These are phyloP conservation scores for Candida alai DNA, from an alignment of 805 yeast genomes.

Conservation along the genomic window DNA sequence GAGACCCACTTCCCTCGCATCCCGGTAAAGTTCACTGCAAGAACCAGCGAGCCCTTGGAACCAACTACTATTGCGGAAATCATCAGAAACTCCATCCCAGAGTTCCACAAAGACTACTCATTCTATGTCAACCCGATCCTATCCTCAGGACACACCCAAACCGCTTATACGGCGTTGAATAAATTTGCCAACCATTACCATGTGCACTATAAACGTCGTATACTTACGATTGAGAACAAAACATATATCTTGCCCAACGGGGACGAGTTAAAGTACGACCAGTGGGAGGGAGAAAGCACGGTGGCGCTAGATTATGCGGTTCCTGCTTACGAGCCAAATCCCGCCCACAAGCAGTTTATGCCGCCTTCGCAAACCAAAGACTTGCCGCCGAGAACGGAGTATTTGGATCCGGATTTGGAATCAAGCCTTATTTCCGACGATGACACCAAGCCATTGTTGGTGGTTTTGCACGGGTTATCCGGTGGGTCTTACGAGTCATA, in stretches of 20 bases:
- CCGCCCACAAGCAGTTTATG: constrained; percentile 23
- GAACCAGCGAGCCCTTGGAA: constrained; percentile 6
- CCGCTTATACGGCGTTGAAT: constrained; percentile 44
- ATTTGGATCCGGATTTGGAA: constrained; percentile 46
- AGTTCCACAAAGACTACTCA: constrained; percentile 33
- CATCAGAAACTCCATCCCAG: constrained; percentile 36
- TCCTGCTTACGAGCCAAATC: constrained; percentile 12
- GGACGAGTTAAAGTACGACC: constrained; percentile 32
- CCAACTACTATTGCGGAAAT: constrained; percentile 27
- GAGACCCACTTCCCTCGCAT: constrained; percentile 20
- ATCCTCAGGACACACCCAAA: constrained; percentile 47
- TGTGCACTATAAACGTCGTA: constrained; percentile 43
- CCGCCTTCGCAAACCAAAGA: constrained; percentile 50
- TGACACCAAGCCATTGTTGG: constrained; percentile 51
- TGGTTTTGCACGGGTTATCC: constrained; percentile 68
- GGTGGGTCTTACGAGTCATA: constrained; percentile 81
- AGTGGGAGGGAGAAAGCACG: constrained; percentile 42
- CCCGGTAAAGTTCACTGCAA: constrained; percentile 19
- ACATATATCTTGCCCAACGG: constrained; percentile 22
- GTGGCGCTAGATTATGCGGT: constrained; percentile 48
- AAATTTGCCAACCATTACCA: constrained; percentile 39
- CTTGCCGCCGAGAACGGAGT: constrained; percentile 68
- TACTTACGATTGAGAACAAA: constrained; percentile 29
- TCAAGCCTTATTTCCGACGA: constrained; percentile 24
- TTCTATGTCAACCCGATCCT: constrained; percentile 44